Evolutionary conservation across 176 grass and related monocot species (phyloP).

Genomic region (Cocos nucifera): DNA sequence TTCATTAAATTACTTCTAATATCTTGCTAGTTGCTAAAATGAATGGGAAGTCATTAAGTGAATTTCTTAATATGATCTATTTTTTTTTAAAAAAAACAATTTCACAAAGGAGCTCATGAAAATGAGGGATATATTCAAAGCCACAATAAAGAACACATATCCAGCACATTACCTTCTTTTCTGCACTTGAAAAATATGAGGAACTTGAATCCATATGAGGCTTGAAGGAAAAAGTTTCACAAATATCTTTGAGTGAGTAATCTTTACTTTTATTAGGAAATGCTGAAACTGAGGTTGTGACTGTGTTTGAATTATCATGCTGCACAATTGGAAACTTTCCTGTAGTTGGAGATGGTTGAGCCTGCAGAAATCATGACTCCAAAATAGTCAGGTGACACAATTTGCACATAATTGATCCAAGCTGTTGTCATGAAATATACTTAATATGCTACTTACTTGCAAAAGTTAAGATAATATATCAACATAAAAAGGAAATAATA

Average conservation of each 20-base stretch:
- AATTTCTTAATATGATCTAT: slow-evolving; percentile 6
- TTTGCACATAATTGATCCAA: no score
- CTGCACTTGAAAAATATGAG: slow-evolving; percentile 33
- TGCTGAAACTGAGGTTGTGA: slow-evolving; percentile 8
- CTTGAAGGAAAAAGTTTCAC: slow-evolving; percentile 71
- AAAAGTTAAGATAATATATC: no score
- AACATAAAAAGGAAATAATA: no score
- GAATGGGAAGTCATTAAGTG: no score
- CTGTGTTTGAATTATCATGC: slow-evolving; percentile 23
- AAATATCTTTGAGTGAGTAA: slow-evolving; percentile 27
- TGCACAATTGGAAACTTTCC: slow-evolving; percentile 57
- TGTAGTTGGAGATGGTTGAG: slow-evolving; percentile 82
- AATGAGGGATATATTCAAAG: neutral
- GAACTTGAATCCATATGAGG: slow-evolving; percentile 33
- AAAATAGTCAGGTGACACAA: slow-evolving; percentile 4
- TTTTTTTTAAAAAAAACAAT: neutral
- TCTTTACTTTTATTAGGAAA: slow-evolving; percentile 13
- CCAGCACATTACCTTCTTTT: slow-evolving; percentile 41
- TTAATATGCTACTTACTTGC: no score
- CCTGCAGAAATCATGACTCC: slow-evolving; percentile 35
- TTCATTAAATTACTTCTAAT: no score
- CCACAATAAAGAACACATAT: neutral
- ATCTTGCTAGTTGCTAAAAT: no score
- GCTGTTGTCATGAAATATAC: no score
- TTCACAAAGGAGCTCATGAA: neutral